Evolutionary conservation across 2,329 filamentous ascomycete genomes (phyloP).

Genomic region (Clarireedia paspali): DNA sequence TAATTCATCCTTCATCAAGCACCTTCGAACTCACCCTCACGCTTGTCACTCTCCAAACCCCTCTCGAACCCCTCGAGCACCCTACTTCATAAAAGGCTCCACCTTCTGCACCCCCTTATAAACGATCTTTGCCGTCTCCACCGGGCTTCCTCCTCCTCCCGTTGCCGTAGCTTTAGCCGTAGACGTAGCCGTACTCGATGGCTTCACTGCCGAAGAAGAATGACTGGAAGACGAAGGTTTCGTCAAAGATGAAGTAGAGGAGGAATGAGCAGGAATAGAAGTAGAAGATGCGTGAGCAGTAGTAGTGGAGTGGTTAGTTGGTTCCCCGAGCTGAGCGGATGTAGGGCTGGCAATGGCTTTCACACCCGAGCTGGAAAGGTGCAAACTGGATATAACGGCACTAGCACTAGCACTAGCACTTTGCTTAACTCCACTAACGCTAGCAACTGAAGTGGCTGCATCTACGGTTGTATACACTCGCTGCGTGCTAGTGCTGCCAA

Average conservation of each 20-base stretch:
- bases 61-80: no score
- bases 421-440: no score
- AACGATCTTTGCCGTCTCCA: not conserved
- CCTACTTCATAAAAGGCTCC: not conserved
- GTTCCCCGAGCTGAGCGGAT: no score
- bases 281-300: no score
- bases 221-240: not conserved
- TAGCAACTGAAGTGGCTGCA: not conserved
- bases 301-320: no score
- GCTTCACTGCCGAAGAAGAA: not conserved
- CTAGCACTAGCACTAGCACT: no score
- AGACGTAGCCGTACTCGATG: not conserved
- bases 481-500: not conserved
- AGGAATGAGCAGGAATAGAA: not conserved
- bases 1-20: no score
- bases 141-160: not conserved
- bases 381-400: no score
- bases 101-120: constrained; percentile 2
- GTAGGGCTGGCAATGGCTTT: not conserved
- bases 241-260: not conserved
- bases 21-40: no score
- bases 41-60: no score
- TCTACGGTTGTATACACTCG: not conserved
- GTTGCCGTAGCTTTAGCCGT: not conserved
- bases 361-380: no score